phyloP scores from a whole-genome alignment of 257 asterid genomes.

The Solanum lycopersicoides region DNA sequence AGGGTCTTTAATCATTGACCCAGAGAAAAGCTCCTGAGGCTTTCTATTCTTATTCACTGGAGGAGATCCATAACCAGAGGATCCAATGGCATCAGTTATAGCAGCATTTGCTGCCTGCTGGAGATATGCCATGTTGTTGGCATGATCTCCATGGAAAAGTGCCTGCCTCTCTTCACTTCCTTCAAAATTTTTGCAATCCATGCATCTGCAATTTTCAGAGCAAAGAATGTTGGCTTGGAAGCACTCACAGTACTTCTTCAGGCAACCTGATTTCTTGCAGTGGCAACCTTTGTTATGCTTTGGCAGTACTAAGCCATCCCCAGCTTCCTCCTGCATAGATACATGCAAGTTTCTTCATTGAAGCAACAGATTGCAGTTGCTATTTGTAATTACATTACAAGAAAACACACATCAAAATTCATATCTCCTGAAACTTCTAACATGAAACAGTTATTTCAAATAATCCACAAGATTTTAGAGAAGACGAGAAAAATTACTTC shows the following conservation, averaged over 20 bases:
- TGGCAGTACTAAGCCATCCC: constrained; percentile 4
- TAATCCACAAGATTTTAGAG: background rate
- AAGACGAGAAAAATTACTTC: background rate
- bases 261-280: constrained; percentile 28
- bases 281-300: constrained; percentile 22
- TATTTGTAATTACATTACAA: background rate
- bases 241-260: constrained; percentile 25
- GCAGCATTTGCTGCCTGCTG: constrained; percentile 20
- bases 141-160: constrained; percentile 8
- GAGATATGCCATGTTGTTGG: background rate
- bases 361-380: background rate
- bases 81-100: constrained; percentile 15
- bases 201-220: constrained; percentile 22
- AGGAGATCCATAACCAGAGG: constrained; percentile 19
- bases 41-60: constrained; percentile 13
- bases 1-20: constrained; percentile 2
- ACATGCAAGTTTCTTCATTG: background rate
- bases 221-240: constrained; percentile 23
- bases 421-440: background rate
- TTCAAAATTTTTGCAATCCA: constrained; percentile 16
- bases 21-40: constrained; percentile 9
- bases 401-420: background rate
- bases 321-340: constrained; percentile 13
- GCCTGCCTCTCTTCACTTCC: constrained; percentile 15
- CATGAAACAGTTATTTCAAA: background rate